These are phyloP conservation scores for Heteromeles arbutifolia DNA, from an alignment of 306 rosid species.

Conservation along the genomic window DNA sequence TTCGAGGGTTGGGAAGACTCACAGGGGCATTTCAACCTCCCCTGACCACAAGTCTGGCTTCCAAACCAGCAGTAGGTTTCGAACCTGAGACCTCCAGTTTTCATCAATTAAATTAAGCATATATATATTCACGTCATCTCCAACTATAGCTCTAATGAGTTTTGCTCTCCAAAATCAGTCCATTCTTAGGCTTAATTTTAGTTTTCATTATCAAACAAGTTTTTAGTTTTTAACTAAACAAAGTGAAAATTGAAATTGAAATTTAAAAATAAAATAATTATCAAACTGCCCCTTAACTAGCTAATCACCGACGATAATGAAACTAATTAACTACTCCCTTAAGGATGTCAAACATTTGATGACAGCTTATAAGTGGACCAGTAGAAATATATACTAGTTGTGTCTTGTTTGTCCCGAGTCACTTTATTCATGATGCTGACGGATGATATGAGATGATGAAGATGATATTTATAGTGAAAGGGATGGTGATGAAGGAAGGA, in stretches of 20 bases:
- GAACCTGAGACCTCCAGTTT: background rate
- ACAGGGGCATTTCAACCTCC: too few species aligned
- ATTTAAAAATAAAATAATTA: too few species aligned
- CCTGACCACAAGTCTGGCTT: too few species aligned
- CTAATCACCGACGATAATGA: background rate
- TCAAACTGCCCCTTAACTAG: background rate
- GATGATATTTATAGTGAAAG: conserved; percentile 18
- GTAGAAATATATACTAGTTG: conserved; percentile 23
- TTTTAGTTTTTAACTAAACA: too few species aligned
- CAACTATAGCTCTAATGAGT: background rate
- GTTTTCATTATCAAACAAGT: too few species aligned
- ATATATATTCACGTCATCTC: background rate
- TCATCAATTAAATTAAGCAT: background rate
- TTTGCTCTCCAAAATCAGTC: background rate
- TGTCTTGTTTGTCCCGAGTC: conserved; percentile 36
- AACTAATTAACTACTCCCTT: conserved; percentile 1
- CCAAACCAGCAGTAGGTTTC: too few species aligned
- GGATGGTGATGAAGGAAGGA: background rate
- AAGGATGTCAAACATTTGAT: conserved; percentile 20
- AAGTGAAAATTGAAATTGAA: too few species aligned
- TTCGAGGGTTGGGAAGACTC: too few species aligned
- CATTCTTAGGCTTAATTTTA: background rate
- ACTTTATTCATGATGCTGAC: conserved; percentile 24
- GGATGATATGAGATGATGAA: conserved; percentile 21
- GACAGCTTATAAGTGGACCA: conserved; percentile 67